Conservation (phyloP, 257 asterid genomes). For the Solanum arcanum region DNA sequence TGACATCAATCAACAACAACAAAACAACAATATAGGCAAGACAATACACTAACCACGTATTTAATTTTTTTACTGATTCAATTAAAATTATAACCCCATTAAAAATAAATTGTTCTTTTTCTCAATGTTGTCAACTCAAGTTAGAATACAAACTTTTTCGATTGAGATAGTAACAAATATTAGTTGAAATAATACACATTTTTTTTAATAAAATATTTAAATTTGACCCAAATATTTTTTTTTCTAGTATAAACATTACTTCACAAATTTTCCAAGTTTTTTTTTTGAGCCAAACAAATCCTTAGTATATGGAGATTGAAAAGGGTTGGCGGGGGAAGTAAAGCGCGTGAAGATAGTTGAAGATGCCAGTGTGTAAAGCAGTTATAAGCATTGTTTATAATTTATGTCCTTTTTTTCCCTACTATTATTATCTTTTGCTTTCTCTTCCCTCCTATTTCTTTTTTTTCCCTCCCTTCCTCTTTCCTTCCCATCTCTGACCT, state of each 20-base stretch:
- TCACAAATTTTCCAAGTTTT: neutral
- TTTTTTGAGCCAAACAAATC: neutral
- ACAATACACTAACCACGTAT: no score
- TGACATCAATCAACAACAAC: no score
- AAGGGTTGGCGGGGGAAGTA: neutral
- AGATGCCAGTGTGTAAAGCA: neutral
- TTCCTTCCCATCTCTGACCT: slow-evolving; percentile 40
- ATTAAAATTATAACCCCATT: no score
- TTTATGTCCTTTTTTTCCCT: neutral
- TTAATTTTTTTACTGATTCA: no score
- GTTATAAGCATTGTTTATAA: neutral
- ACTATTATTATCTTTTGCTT: slow-evolving; percentile 4
- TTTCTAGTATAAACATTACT: neutral
- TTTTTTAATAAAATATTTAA: no score
- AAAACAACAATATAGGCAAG: no score
- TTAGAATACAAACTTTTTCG: no score
- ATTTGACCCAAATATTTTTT: no score
- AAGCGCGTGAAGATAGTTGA: neutral
- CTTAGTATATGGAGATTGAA: neutral
- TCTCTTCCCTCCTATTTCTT: slow-evolving; percentile 19
- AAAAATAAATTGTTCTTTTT: no score
- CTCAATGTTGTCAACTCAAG: no score
- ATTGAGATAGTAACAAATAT: no score
- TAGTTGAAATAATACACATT: no score
- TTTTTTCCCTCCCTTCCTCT: neutral